Evolutionary conservation across 2,329 filamentous ascomycete species (phyloP).

Genomic region (Penicillium olsonii): DNA sequence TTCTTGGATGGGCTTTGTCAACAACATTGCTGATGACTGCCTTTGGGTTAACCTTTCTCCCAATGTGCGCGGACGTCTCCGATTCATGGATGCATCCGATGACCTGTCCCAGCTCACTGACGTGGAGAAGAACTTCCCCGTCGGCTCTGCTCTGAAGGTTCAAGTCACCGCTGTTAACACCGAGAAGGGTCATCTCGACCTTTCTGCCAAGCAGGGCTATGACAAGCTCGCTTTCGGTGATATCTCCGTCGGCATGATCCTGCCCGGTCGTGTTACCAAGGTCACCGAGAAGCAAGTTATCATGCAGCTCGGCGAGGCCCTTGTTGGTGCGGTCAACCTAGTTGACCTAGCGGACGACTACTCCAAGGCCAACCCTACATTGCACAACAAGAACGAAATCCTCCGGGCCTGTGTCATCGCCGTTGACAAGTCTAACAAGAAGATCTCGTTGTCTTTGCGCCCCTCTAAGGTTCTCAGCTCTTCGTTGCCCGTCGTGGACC

Average conservation of each 20-base stretch:
- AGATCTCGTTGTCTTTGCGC: conserved; percentile 75
- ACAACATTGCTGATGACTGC: conserved; percentile 77
- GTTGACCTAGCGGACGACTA: conserved; percentile 87
- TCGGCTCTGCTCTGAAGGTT: conserved; percentile 85
- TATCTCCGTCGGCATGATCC: conserved; percentile 74
- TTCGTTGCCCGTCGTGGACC: conserved; percentile 75
- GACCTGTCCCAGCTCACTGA: conserved; percentile 78
- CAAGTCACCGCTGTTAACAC: conserved; percentile 74
- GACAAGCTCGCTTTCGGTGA: conserved; percentile 68
- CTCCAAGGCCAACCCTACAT: conserved; percentile 71
- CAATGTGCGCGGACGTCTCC: conserved; percentile 80
- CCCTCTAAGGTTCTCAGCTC: conserved; percentile 90
- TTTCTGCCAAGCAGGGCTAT: conserved; percentile 72
- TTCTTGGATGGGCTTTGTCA: conserved; percentile 79
- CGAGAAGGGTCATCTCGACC: conserved; percentile 73
- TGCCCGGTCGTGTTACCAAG: conserved; percentile 83
- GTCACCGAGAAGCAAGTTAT: conserved; percentile 79
- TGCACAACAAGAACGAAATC: conserved; percentile 80
- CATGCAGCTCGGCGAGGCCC: conserved; percentile 77
- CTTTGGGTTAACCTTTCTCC: conserved; percentile 92
- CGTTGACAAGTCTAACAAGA: conserved; percentile 82
- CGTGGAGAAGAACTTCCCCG: conserved; percentile 75
- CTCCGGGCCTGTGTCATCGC: conserved; percentile 82
- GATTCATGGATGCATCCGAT: conserved; percentile 80
- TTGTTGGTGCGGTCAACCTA: conserved; percentile 78